A percentile compares a stretch with the other conserved stretches of the same genome.
Evolutionary conservation across 1,284 basidiomycete species (phyloP).

Genomic region (Ustilago xerochloae): DNA sequence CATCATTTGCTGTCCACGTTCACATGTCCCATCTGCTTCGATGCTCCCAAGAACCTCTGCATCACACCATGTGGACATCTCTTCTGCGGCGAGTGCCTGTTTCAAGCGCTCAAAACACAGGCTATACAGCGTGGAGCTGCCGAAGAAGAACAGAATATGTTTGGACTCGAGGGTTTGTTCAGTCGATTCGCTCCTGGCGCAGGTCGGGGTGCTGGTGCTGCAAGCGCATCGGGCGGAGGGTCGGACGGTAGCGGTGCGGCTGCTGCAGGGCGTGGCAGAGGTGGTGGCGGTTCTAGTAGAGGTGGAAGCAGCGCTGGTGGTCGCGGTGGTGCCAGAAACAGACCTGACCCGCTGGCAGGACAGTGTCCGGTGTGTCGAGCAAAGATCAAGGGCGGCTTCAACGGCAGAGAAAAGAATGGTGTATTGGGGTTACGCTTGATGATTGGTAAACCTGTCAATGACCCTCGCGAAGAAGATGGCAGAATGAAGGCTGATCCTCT

Average conservation of each 20-base stretch:
- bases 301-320: conserved; percentile 9
- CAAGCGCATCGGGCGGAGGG: background rate
- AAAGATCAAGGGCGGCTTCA: conserved; percentile 58
- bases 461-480: conserved; percentile 36
- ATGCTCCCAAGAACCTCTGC: conserved; percentile 45
- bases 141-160: conserved; percentile 33
- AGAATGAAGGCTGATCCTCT: conserved; percentile 17
- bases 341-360: conserved; percentile 51
- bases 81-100: conserved; percentile 62
- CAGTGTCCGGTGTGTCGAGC: conserved; percentile 61
- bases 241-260: conserved; percentile 2
- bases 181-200: conserved; percentile 34
- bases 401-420: conserved; percentile 39
- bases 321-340: conserved; percentile 14
- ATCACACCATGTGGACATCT: conserved; percentile 63
- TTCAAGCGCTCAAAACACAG: conserved; percentile 55
- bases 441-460: conserved; percentile 50
- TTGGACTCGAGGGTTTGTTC: conserved; percentile 24
- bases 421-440: conserved; percentile 52
- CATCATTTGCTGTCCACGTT: conserved; percentile 54
- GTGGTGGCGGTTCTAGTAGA: conserved; percentile 1
- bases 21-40: conserved; percentile 63
- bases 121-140: conserved; percentile 39
- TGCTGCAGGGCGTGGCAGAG: conserved; percentile 14
- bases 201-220: background rate